Percentiles rank a stretch among this genome's conserved stretches.
phyloP scores from a whole-genome alignment of 2,329 filamentous ascomycete genomes.

The Arthroderma sp. region DNA sequence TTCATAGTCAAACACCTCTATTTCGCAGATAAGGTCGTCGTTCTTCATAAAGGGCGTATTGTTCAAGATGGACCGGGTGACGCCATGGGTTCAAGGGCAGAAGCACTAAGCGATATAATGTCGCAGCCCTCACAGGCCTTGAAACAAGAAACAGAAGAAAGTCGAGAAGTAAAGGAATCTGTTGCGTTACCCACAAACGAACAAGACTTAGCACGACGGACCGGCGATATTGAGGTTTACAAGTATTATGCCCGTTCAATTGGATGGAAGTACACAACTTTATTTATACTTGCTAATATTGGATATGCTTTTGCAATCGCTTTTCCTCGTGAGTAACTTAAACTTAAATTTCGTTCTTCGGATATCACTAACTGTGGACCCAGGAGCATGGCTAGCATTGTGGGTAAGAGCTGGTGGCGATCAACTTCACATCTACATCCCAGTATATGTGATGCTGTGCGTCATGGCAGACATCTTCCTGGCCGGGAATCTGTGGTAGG shows the following conservation, averaged over 20 bases:
- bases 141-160: no score
- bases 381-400: neutral
- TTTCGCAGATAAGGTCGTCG: slow-evolving; percentile 34
- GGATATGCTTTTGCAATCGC: slow-evolving; percentile 4
- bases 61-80: neutral
- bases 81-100: neutral
- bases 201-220: neutral
- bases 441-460: neutral
- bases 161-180: no score
- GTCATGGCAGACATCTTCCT: neutral
- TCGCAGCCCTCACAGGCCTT: no score
- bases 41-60: slow-evolving; percentile 22
- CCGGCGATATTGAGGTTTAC: slow-evolving; percentile 7
- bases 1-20: slow-evolving; percentile 21
- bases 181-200: neutral
- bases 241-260: slow-evolving; percentile 3
- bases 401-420: neutral
- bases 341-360: neutral
- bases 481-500: neutral
- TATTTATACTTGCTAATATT: neutral
- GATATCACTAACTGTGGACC: neutral
- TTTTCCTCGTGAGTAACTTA: neutral
- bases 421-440: slow-evolving; percentile 3
- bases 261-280: neutral
- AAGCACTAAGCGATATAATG: neutral